phyloP scores from a whole-genome alignment of 495 filamentous ascomycete genomes.

The Extremus antarcticus region DNA sequence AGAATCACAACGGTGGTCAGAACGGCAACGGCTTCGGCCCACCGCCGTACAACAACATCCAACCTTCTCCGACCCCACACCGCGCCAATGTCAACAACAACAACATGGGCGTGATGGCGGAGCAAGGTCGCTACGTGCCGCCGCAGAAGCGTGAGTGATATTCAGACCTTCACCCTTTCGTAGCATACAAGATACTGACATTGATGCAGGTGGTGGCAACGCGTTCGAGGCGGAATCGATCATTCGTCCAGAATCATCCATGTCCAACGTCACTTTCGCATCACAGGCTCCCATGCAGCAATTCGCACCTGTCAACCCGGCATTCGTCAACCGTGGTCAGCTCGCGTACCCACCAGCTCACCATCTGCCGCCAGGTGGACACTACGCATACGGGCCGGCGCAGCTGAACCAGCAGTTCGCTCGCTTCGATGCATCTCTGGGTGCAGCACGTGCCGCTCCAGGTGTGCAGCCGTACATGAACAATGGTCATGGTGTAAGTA shows the following conservation, averaged over 20 bases:
- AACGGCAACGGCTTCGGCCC: not conserved
- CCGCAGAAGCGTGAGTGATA: conserved; percentile 4
- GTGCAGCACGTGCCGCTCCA: not conserved
- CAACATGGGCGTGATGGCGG: not conserved
- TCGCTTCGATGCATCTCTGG: not conserved
- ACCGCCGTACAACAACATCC: not conserved
- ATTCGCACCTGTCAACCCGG: not conserved
- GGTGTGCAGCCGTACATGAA: not conserved
- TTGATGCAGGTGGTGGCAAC: not conserved
- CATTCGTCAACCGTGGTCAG: not conserved
- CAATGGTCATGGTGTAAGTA: not conserved
- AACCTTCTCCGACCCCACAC: not conserved
- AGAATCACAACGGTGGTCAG: not conserved
- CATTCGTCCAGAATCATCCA: not conserved
- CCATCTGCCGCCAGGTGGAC: not conserved
- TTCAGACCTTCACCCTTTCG: not conserved
- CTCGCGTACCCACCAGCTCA: not conserved
- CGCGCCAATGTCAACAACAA: not conserved
- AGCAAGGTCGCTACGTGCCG: conserved; percentile 4
- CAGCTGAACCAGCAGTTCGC: not conserved
- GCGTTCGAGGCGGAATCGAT: too few species aligned
- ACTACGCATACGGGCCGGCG: not conserved
- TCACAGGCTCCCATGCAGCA: not conserved
- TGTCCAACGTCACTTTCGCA: not conserved
- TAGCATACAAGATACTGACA: not conserved